Evolutionary conservation across 768 basidiomycete species (phyloP).

Genomic region (Mycena epipterygia): DNA sequence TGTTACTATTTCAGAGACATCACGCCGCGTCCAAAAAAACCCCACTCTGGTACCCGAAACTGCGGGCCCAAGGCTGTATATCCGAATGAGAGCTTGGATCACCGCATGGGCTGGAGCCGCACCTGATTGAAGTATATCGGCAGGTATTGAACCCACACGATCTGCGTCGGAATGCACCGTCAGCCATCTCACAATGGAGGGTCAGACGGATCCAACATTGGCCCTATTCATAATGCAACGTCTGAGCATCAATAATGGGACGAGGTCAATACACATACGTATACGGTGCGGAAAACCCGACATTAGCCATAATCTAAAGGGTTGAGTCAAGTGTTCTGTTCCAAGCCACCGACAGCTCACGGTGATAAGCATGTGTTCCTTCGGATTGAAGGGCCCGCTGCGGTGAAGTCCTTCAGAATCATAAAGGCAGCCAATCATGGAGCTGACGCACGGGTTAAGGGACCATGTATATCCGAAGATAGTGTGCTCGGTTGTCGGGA

Average conservation of each 20-base stretch:
- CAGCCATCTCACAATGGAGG: slow-evolving; percentile 54
- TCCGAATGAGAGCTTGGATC: slow-evolving; percentile 50
- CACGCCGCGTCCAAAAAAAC: too few relatives aligned
- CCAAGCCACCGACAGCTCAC: too few relatives aligned
- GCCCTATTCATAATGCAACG: too few relatives aligned
- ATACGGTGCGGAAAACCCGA: slow-evolving; percentile 52
- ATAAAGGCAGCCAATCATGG: neutral
- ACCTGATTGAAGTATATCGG: slow-evolving; percentile 49
- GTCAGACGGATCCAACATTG: too few relatives aligned
- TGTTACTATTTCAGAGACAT: too few relatives aligned
- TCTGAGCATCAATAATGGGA: too few relatives aligned
- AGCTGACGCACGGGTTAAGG: slow-evolving; percentile 51
- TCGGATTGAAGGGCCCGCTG: too few relatives aligned
- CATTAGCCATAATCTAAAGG: too few relatives aligned
- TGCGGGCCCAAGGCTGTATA: slow-evolving; percentile 57
- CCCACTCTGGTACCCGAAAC: too few relatives aligned
- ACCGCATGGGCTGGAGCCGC: slow-evolving; percentile 48
- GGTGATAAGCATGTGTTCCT: too few relatives aligned
- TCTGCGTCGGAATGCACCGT: slow-evolving; percentile 65
- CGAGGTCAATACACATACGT: slow-evolving; percentile 40
- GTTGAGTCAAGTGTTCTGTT: too few relatives aligned
- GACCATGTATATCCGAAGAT: slow-evolving; percentile 64
- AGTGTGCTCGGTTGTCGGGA: slow-evolving; percentile 42
- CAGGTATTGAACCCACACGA: slow-evolving; percentile 69
- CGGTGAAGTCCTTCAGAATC: too few relatives aligned